These are phyloP conservation scores for Scheffersomyces stambukii DNA, from an alignment of 1,139 yeast genomes.

Conservation along the genomic window DNA sequence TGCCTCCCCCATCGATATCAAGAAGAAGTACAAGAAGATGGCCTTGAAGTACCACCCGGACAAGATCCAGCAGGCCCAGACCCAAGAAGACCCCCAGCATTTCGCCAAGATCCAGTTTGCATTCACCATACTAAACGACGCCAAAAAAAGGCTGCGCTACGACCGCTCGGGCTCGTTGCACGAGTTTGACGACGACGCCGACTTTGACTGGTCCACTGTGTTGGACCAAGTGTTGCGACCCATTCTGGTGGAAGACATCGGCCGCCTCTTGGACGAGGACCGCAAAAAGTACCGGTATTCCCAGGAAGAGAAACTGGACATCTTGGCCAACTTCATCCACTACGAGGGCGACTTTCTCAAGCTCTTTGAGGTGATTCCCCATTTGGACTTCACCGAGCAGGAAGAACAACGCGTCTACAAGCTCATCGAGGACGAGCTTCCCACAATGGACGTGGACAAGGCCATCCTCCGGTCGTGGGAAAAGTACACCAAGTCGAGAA, in stretches of 20 bases:
- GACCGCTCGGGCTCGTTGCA: constrained; percentile 67
- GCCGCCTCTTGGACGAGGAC: constrained; percentile 75
- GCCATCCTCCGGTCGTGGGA: constrained; percentile 42
- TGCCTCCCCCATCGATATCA: constrained; percentile 53
- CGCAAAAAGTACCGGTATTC: constrained; percentile 58
- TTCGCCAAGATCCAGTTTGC: constrained; percentile 77
- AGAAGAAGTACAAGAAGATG: constrained; percentile 65
- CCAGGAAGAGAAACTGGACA: constrained; percentile 64
- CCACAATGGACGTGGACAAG: constrained; percentile 30
- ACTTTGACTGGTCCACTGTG: constrained; percentile 60
- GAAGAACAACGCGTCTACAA: constrained; percentile 59
- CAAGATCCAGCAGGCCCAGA: constrained; percentile 44
- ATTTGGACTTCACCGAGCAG: constrained; percentile 58
- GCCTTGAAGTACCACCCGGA: constrained; percentile 81
- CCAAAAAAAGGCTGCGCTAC: constrained; percentile 49
- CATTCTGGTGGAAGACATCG: constrained; percentile 68
- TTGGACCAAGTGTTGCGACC: constrained; percentile 56
- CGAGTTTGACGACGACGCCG: constrained; percentile 27
- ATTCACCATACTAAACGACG: constrained; percentile 64
- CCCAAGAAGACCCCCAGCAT: constrained; percentile 22
- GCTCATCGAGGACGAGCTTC: constrained; percentile 42
- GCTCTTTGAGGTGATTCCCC: constrained; percentile 73
- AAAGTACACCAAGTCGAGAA: constrained; percentile 47
- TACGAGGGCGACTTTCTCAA: constrained; percentile 67
- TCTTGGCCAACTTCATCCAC: constrained; percentile 52